Evolutionary conservation across 257 asterid genomes (phyloP), one percentile per base, ranked within the genome.

Genomic region (Fraxinus americana): DNA sequence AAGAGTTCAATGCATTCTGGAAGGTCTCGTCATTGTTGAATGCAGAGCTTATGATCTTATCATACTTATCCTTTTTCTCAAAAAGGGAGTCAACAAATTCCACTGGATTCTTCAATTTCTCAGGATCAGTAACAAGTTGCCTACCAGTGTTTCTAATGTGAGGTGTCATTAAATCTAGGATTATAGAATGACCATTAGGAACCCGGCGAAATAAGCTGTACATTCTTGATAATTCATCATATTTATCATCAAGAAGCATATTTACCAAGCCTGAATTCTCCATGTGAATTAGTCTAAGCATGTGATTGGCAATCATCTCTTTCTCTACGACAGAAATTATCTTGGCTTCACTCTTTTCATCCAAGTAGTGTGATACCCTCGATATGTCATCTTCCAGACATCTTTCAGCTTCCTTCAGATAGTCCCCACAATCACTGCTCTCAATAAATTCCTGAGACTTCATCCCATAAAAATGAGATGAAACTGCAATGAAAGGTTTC

Each of bases 241-340:
- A 82, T 74, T 90, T 91, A 81, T 94, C 96, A 79, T 91, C 96
- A 74, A 88, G 79, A 81, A 94, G 92, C 98, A 94, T 94, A 77
- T 87, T 84, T 16, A 92, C 94, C 85, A 92, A 80, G 32, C 98
- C 98, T 45, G 98, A 92, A 78, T 91, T 91, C 72, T 94, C 97
- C 97, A 92, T 91, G 81, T 88, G 91, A 78, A 92, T 91, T 54
- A 94, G 85, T 52, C 63, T 52, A 17, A 76, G 90, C 97, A 92
- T 94, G 90, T 92, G 97, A 81, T 86, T 91, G 81, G 90, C 93
- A 81, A 94, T 90, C 98, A 92, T 91, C 91, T 94, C 97, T 70
- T 88, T 89, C 89, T 90, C 97, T 27, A 92, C 92, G 3, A 92
- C 96, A 80, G 73, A 87, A 65, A 96, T 92, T 66, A 94, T 89